Conservation (phyloP, 345 rosid genomes). For the Camelina neglecta region DNA sequence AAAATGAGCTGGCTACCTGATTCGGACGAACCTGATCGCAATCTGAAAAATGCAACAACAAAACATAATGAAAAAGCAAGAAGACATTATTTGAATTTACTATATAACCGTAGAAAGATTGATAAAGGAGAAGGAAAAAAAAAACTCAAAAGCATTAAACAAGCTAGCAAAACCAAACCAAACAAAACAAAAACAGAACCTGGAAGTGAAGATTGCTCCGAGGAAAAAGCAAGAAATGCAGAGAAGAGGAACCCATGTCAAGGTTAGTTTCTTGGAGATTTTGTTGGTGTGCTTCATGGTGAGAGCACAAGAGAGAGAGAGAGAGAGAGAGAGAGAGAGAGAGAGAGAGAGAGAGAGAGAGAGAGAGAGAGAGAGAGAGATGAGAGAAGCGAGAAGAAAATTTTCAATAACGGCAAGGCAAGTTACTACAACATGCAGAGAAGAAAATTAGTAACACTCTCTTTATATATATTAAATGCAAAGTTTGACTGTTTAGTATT, state of each 20-base stretch:
- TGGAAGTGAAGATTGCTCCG: constrained; percentile 74
- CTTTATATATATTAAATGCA: constrained; percentile 18
- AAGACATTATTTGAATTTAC: neutral
- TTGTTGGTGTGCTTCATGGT: constrained; percentile 75
- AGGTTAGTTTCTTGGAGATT: constrained; percentile 49
- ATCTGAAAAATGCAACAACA: constrained; percentile 5
- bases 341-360: constrained; percentile 24
- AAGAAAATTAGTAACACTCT: constrained; percentile 28
- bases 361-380: constrained; percentile 2
- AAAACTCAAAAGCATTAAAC: neutral
- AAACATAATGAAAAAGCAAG: constrained; percentile 14
- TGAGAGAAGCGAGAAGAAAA: constrained; percentile 29
- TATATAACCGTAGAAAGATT: neutral
- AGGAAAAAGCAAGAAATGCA: constrained; percentile 72
- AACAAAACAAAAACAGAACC: constrained; percentile 45
- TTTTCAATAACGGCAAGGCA: constrained; percentile 24
- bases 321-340: constrained; percentile 7
- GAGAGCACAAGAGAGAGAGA: constrained; percentile 11
- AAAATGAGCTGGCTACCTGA: constrained; percentile 59
- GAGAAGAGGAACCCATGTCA: constrained; percentile 74
- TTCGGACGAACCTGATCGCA: constrained; percentile 40
- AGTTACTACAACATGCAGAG: constrained; percentile 13
- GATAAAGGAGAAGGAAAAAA: neutral
- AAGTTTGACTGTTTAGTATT: constrained; percentile 35
- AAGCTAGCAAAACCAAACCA: neutral